A percentile compares a stretch with the other conserved stretches of the same genome.
Evolutionary conservation across 2,329 filamentous ascomycete species (phyloP).

Genomic region (Mycosphaerella arachidis): DNA sequence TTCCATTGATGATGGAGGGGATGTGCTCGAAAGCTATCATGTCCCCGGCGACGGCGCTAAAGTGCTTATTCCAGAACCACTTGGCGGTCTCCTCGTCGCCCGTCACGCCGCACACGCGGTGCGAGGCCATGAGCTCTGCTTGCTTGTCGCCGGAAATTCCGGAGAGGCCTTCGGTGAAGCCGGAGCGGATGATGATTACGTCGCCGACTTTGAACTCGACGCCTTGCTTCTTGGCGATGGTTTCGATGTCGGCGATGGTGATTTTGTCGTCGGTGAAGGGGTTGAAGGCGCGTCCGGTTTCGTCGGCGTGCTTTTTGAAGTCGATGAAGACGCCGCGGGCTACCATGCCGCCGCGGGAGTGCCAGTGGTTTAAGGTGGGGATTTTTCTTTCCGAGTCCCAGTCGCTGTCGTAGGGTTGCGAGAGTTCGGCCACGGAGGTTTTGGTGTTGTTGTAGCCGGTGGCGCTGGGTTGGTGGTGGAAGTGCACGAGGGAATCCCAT

Average conservation of each 20-base stretch:
- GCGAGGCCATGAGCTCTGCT: constrained; percentile 38
- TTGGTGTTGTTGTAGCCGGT: constrained; percentile 50
- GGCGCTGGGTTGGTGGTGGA: constrained; percentile 37
- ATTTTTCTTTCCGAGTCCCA: constrained; percentile 27
- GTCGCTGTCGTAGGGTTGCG: constrained; percentile 26
- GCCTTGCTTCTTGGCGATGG: constrained; percentile 43
- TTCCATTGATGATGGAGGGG: constrained; percentile 28
- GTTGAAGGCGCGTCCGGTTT: constrained; percentile 53
- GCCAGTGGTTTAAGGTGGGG: constrained; percentile 44
- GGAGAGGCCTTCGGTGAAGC: constrained; percentile 46
- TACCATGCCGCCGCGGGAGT: constrained; percentile 49
- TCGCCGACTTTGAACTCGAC: constrained; percentile 48
- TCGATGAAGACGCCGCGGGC: constrained; percentile 56
- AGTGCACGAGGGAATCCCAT: constrained; percentile 46
- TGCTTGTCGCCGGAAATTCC: constrained; percentile 37
- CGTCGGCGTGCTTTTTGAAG: constrained; percentile 54
- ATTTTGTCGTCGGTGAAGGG: constrained; percentile 48
- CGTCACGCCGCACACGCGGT: constrained; percentile 39
- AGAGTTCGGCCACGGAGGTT: constrained; percentile 28
- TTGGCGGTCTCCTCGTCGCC: constrained; percentile 46
- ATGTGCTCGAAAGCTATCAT: constrained; percentile 49
- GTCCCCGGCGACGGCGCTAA: constrained; percentile 56
- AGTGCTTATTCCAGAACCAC: constrained; percentile 57
- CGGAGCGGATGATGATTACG: constrained; percentile 54
- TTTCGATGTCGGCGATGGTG: constrained; percentile 40